Evolutionary conservation across 108 stramenopile genomes (phyloP), one percentile per base, ranked within the genome.

Genomic region (Cyclotella baltica): DNA sequence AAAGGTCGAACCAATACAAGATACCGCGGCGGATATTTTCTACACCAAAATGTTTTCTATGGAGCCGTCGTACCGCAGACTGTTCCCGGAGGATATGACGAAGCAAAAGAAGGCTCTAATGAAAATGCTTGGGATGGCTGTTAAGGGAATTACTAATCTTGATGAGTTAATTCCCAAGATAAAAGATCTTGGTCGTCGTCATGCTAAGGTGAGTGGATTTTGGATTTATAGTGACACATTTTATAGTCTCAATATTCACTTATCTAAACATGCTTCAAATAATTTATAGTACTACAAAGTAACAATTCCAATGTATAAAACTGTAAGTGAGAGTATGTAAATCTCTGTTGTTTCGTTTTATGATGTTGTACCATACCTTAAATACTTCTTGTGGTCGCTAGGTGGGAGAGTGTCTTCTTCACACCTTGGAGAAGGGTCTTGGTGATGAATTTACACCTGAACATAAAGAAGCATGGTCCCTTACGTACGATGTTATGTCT

Each of bases 381-480:
- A 55, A 1, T 25, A 23, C 2, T 55, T 6, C 1, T 25, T n/a
- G 1, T 55, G 20, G 11, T 27, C 22, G 40, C 20, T 23, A 55
- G 55, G 77, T 78, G 0, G 77, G 77, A 23, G 77, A 61, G 15
- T 70, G 70, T 13, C 70, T 78, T 15, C 50, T 78, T n/a, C 62
- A 72, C 35, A 78, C 77, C 0, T 37, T 78, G 62, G 77, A 71
- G 22, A 78, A 78, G 64, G 77, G 77, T 23, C 47, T 78, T 4
- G 77, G 77, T 2, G 77, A 78, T 8, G 66, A 46, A 35, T 78
- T 67, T 63, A 70, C 70, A 43, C 62, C 53, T 4, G 77, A 64
- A 28, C 77, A 78, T 64, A 78, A 78, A 53, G 77, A 78, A n/a
- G 77, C 77, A 0, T 78, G 77, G 77, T 48, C 77, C 33, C 4